Conservation (phyloP, 805 yeast species). For the Saturnispora sekii region DNA sequence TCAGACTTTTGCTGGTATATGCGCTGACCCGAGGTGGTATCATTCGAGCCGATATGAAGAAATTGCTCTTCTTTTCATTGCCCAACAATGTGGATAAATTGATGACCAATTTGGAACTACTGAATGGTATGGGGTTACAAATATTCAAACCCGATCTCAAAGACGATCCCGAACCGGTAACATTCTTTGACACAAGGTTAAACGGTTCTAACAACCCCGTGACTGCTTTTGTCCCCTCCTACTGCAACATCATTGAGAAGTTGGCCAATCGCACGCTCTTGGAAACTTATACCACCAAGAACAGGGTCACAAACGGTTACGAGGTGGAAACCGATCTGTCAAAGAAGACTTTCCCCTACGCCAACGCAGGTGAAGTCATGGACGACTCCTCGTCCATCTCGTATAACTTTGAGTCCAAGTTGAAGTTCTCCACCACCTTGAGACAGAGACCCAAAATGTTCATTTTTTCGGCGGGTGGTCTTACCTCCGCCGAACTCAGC, state of each 20-base stretch:
- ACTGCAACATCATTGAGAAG: constrained; percentile 20
- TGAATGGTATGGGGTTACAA: constrained; percentile 32
- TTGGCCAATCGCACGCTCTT: constrained; percentile 22
- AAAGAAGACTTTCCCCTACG: constrained; percentile 44
- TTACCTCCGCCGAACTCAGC: constrained; percentile 73
- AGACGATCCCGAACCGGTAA: constrained; percentile 37
- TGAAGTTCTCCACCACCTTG: constrained; percentile 21
- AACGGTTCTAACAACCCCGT: constrained; percentile 18
- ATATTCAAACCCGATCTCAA: constrained; percentile 30
- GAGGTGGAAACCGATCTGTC: constrained; percentile 27
- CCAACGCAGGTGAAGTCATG: constrained; percentile 25
- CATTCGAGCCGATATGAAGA: constrained; percentile 59
- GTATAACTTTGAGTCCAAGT: constrained; percentile 22
- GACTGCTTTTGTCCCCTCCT: constrained; percentile 21
- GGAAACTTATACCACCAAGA: constrained; percentile 18
- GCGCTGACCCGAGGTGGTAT: constrained; percentile 78
- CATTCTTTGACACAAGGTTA: constrained; percentile 42
- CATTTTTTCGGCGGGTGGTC: constrained; percentile 82
- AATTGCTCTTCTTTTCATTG: constrained; percentile 49
- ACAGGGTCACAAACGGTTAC: constrained; percentile 8
- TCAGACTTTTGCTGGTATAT: constrained; percentile 66
- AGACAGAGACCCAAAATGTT: constrained; percentile 54
- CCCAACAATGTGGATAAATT: constrained; percentile 28
- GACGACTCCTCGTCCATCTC: constrained; percentile 6
- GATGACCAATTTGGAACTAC: constrained; percentile 46